These are phyloP conservation scores for Aspergillus unguis DNA, from an alignment of 2,329 filamentous ascomycete genomes.

Conservation along the genomic window DNA sequence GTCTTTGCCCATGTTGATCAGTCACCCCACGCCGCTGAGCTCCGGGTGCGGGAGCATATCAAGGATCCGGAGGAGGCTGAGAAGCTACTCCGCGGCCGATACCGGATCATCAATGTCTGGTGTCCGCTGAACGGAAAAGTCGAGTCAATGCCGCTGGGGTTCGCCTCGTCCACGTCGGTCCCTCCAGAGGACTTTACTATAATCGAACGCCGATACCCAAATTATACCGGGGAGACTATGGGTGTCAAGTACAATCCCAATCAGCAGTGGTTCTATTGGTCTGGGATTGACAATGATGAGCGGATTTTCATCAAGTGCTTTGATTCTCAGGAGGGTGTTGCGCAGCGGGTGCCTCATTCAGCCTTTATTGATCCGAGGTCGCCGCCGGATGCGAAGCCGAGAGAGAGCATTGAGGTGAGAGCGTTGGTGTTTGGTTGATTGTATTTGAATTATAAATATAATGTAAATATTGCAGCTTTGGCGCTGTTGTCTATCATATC, in stretches of 20 bases:
- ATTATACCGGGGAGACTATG: conserved; percentile 71
- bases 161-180: conserved; percentile 48
- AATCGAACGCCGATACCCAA: conserved; percentile 70
- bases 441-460: not conserved
- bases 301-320: conserved; percentile 75
- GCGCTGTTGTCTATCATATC: no score
- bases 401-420: conserved; percentile 88
- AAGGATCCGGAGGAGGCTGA: conserved; percentile 62
- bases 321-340: conserved; percentile 52
- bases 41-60: conserved; percentile 67
- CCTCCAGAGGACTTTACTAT: conserved; percentile 57
- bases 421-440: conserved; percentile 70
- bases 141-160: conserved; percentile 55
- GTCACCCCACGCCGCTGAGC: conserved; percentile 61
- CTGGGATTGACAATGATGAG: conserved; percentile 71
- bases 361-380: conserved; percentile 77
- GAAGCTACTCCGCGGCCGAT: conserved; percentile 58
- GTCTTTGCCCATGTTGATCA: conserved; percentile 79
- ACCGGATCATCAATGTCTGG: conserved; percentile 88
- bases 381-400: conserved; percentile 62
- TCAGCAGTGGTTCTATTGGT: conserved; percentile 77
- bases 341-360: conserved; percentile 60
- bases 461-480: not conserved
- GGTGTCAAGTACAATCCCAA: conserved; percentile 58
- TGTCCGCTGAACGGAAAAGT: conserved; percentile 61